These are phyloP conservation scores for Backusella sp. DNA, from an alignment of 192 early-diverging fungal species.

Conservation along the genomic window DNA sequence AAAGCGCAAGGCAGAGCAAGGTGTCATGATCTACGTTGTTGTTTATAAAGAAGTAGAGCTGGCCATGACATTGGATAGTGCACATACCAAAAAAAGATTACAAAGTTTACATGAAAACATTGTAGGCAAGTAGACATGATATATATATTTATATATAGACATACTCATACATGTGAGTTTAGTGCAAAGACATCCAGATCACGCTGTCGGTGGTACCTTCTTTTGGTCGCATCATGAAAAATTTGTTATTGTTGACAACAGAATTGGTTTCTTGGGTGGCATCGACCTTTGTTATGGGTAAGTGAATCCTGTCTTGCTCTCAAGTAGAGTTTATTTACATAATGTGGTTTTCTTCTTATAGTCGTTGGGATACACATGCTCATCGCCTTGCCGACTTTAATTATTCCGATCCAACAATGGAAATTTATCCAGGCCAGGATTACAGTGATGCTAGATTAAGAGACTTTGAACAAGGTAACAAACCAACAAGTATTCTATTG, in stretches of 20 bases:
- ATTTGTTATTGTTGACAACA: slow-evolving; percentile 73
- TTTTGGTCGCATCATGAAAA: slow-evolving; percentile 92
- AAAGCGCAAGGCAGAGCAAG: slow-evolving; percentile 81
- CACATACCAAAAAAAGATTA: slow-evolving; percentile 73
- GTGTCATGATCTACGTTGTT: slow-evolving; percentile 83
- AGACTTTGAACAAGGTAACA: slow-evolving; percentile 55
- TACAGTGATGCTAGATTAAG: slow-evolving; percentile 82
- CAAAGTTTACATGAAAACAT: slow-evolving; percentile 76
- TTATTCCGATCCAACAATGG: slow-evolving; percentile 36
- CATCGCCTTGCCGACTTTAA: slow-evolving; percentile 71
- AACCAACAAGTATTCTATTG: not conserved
- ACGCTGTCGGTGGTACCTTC: slow-evolving; percentile 70
- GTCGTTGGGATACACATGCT: slow-evolving; percentile 65
- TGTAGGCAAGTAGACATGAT: slow-evolving; percentile 41
- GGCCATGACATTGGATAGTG: slow-evolving; percentile 71
- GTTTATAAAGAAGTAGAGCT: slow-evolving; percentile 85
- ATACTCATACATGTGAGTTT: not conserved
- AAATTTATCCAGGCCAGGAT: slow-evolving; percentile 63
- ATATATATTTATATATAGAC: no score
- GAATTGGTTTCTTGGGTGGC: slow-evolving; percentile 82
- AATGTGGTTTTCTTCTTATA: not conserved
- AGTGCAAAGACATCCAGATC: slow-evolving; percentile 88
- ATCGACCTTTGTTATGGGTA: slow-evolving; percentile 82
- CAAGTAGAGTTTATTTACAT: not conserved
- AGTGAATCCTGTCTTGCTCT: not conserved